Conservation (phyloP, 768 basidiomycete species). For the Boletellus ananiceps region DNA sequence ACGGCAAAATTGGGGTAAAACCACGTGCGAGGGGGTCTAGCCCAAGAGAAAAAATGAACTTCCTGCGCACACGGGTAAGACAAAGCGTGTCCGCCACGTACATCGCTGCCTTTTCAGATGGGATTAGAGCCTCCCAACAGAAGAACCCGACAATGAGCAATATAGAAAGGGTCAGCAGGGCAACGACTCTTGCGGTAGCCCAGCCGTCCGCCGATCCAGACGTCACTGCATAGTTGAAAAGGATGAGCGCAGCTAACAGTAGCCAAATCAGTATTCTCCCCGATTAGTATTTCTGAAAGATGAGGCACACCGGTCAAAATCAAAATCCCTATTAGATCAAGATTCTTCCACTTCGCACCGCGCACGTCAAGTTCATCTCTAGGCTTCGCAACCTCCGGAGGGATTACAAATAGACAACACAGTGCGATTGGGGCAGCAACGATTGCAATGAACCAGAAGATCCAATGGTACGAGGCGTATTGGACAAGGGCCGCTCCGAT, state of each 20-base stretch:
- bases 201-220: conserved; percentile 48
- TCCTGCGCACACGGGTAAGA: not conserved
- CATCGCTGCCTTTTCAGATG: conserved; percentile 40
- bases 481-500: conserved; percentile 43
- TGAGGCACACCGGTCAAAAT: conserved; percentile 32
- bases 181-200: conserved; percentile 41
- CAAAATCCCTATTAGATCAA: conserved; percentile 38
- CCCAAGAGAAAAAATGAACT: not conserved
- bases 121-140: conserved; percentile 43
- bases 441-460: conserved; percentile 47
- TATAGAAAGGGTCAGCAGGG: conserved; percentile 44
- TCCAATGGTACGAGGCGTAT: conserved; percentile 43
- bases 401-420: conserved; percentile 33
- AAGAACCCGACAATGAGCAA: conserved; percentile 42
- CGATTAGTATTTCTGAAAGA: not conserved
- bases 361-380: not conserved
- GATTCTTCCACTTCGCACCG: conserved; percentile 24
- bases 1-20: conserved; percentile 39
- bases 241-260: conserved; percentile 31
- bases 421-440: conserved; percentile 33
- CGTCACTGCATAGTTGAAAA: conserved; percentile 42
- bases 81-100: conserved; percentile 17
- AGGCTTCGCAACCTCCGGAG: conserved; percentile 15
- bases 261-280: not conserved
- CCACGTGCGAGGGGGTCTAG: conserved; percentile 42